Evolutionary conservation across 441 rosid species (phyloP), one percentile per base, ranked within the genome.

Genomic region (Bruguiera hainesii): DNA sequence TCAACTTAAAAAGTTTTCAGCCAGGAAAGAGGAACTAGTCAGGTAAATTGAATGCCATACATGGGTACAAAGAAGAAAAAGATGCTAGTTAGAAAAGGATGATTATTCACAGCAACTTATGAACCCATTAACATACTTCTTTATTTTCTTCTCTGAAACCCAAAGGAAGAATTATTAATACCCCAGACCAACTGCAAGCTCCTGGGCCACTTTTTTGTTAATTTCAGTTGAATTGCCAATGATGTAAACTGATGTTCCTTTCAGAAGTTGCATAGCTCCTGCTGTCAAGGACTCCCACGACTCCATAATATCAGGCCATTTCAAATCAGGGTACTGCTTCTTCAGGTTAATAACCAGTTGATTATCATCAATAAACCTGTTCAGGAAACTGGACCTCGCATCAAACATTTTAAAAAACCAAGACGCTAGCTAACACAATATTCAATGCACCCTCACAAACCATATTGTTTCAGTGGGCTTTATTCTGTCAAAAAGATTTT

Each of bases 261-360:
- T 87, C 42, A 94, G 87, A 23, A 94, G 88, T 69, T 94, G 96
- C 87, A 75, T 66, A 46, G 88, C 79, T 56, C 88, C 96, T 10
- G 89, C 86, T 56, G 96, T 79, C 77, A 89, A 76, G 39, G 98
- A 94, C 56, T 91, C 93, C 97, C 96, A 89, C 1, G 97, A 88
- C 79, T 93, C 97, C 71, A 88, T 79, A 82, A 89, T 82, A 71
- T 89, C 92, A 63, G 97, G 97, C 96, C 97, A 94, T 77, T 91
- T 88, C 81, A 89, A 78, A 48, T 85, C 88, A 0, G 90, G 89
- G 67, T 87, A 92, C 70, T 83, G 90, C 82, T 91, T 94, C 80
- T 89, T 94, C 87, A 94, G 70, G 80, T 83, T 94, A 10, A 91
- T 85, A 69, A 94, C 92, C 64, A 94, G 81, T 71, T 87, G 83